A percentile compares a stretch with the other conserved stretches of the same genome.
These are phyloP conservation scores for Sutorius australiensis DNA, from an alignment of 768 basidiomycete species.

Conservation along the genomic window DNA sequence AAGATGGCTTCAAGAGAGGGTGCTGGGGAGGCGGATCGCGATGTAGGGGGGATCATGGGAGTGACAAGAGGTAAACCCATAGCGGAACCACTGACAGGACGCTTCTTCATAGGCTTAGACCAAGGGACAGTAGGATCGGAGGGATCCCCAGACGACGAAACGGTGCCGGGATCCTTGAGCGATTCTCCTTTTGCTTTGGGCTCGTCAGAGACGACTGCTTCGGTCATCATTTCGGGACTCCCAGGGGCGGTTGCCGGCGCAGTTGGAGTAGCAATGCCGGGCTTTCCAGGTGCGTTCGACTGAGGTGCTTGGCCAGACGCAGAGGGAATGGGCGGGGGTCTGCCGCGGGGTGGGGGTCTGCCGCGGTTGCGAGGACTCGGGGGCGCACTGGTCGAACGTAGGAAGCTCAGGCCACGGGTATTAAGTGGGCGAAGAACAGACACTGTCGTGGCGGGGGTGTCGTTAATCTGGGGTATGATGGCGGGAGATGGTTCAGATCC, in stretches of 20 bases:
- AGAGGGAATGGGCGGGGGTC: slow-evolving; percentile 3
- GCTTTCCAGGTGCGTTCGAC: not conserved
- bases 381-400: slow-evolving; percentile 57
- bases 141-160: not conserved
- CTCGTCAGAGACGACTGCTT: not conserved
- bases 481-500: slow-evolving; percentile 14
- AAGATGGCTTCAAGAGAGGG: slow-evolving; percentile 65
- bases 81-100: slow-evolving; percentile 12
- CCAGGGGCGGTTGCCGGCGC: not conserved
- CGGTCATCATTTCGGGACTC: not conserved
- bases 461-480: slow-evolving; percentile 3
- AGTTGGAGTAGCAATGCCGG: not conserved
- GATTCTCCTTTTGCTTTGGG: slow-evolving; percentile 1
- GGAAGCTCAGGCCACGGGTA: slow-evolving; percentile 46
- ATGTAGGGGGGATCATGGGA: slow-evolving; percentile 12
- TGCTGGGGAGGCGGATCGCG: slow-evolving; percentile 45
- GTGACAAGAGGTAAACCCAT: slow-evolving; percentile 9
- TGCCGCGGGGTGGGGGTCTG: slow-evolving; percentile 8
- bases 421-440: slow-evolving; percentile 40
- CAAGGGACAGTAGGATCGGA: not conserved
- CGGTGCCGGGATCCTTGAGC: not conserved
- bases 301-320: slow-evolving; percentile 3
- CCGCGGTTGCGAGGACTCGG: slow-evolving; percentile 42
- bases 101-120: slow-evolving; percentile 14
- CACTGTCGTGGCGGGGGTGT: slow-evolving; percentile 14